Percentiles rank a stretch among this genome's conserved stretches.
phyloP scores from a whole-genome alignment of 2,329 filamentous ascomycete genomes.

The Harringtonia aguacate region DNA sequence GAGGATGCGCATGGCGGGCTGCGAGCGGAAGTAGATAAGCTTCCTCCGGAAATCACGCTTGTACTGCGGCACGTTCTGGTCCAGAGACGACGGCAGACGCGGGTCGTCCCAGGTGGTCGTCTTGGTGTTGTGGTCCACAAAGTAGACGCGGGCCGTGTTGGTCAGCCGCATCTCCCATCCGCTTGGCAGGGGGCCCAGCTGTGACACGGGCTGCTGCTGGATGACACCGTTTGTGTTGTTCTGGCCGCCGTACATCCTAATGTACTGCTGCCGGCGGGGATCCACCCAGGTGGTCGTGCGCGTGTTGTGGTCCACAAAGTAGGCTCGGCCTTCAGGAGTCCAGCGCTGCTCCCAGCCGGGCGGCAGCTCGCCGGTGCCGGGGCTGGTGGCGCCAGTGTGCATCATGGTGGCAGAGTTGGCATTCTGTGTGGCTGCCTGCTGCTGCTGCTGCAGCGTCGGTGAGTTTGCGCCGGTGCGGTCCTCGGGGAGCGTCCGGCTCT shows the following conservation, averaged over 20 bases:
- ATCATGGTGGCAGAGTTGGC: constrained; percentile 69
- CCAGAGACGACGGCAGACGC: constrained; percentile 83
- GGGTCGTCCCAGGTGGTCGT: constrained; percentile 99
- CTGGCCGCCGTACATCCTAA: constrained; percentile 88
- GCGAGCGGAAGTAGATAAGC: constrained; percentile 97
- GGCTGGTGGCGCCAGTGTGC: constrained; percentile 88
- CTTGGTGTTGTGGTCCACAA: constrained; percentile 99
- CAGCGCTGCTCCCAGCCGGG: constrained; percentile 94
- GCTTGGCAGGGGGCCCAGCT: constrained; percentile 87
- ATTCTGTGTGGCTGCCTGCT: constrained; percentile 28
- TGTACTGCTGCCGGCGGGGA: constrained; percentile 92
- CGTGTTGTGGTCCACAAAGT: constrained; percentile 98
- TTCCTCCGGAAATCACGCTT: constrained; percentile 98
- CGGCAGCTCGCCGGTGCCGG: constrained; percentile 88
- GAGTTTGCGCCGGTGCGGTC: constrained; percentile 91
- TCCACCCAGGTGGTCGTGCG: constrained; percentile 98
- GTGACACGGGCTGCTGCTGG: constrained; percentile 94
- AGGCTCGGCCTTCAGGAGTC: constrained; percentile 87
- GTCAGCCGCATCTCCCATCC: constrained; percentile 99
- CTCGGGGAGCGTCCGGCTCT: constrained; percentile 90
- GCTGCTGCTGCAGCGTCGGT: constrained; percentile 57
- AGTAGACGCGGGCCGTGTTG: constrained; percentile 95
- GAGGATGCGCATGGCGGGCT: constrained; percentile 89
- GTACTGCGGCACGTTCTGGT: constrained; percentile 98
- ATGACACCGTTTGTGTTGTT: constrained; percentile 79